Evolutionary conservation across 2,329 filamentous ascomycete species (phyloP).

Genomic region (Magnaporthiopsis incrustans): DNA sequence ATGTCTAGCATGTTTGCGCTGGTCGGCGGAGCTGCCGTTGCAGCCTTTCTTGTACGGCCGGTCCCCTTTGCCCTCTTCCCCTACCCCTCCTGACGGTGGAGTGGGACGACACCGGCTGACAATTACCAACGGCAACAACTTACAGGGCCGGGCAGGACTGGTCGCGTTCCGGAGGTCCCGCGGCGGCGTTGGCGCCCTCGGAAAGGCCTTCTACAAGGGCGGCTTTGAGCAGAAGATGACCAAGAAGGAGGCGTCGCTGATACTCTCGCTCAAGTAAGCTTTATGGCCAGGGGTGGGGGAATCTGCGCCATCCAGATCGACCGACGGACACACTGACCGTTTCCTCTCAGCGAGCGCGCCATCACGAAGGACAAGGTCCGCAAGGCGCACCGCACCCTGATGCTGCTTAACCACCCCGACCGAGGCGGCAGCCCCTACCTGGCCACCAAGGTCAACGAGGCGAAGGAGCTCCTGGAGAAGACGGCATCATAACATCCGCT

Average conservation of each 20-base stretch:
- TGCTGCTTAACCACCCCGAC: slow-evolving; percentile 97
- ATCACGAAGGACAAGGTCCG: slow-evolving; percentile 89
- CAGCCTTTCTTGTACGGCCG: slow-evolving; percentile 51
- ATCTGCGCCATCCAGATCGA: background rate
- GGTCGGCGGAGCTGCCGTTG: slow-evolving; percentile 53
- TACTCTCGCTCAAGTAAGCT: slow-evolving; percentile 77
- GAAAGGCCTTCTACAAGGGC: slow-evolving; percentile 94
- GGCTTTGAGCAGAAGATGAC: slow-evolving; percentile 98
- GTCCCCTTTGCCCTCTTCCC: slow-evolving; percentile 1
- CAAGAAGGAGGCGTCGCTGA: slow-evolving; percentile 80
- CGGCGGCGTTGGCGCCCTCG: slow-evolving; percentile 69
- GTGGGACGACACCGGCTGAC: background rate
- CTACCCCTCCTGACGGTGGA: too few relatives aligned
- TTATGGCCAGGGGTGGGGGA: background rate
- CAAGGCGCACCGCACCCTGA: slow-evolving; percentile 89
- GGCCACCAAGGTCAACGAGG: slow-evolving; percentile 96
- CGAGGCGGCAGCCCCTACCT: slow-evolving; percentile 93
- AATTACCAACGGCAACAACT: background rate
- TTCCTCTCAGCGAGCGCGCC: slow-evolving; percentile 61
- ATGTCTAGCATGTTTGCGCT: slow-evolving; percentile 33
- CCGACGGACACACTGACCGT: background rate
- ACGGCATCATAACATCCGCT: slow-evolving; percentile 9
- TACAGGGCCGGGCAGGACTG: slow-evolving; percentile 83
- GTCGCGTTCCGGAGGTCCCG: slow-evolving; percentile 80
- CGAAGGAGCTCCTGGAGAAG: slow-evolving; percentile 93